Percentiles rank a stretch among this genome's conserved stretches.
phyloP scores from a whole-genome alignment of 2,329 filamentous ascomycete species.

The Talaromyces sp. region DNA sequence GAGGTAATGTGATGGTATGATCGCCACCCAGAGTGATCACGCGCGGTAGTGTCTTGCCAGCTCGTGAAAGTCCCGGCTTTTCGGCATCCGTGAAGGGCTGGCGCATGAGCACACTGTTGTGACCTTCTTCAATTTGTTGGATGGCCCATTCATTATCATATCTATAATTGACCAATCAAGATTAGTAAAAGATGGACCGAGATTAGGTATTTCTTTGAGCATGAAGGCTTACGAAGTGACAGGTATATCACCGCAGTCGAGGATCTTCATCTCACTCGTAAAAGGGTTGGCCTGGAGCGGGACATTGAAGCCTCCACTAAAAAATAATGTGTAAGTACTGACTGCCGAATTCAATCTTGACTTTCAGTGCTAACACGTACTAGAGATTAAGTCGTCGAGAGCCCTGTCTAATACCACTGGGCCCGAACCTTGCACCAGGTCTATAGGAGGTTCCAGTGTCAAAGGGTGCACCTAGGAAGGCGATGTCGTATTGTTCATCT shows the following conservation, averaged over 20 bases:
- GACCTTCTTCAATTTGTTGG: constrained; percentile 82
- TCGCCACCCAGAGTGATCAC: constrained; percentile 70
- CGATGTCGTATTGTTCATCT: constrained; percentile 77
- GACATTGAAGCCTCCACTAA: constrained; percentile 84
- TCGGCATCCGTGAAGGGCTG: constrained; percentile 69
- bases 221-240: constrained; percentile 71
- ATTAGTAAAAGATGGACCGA: background rate
- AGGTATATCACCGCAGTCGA: constrained; percentile 83
- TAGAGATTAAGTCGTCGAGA: constrained; percentile 84
- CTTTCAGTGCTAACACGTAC: constrained; percentile 65
- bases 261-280: constrained; percentile 75
- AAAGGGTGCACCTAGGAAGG: constrained; percentile 84
- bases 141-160: constrained; percentile 84
- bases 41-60: constrained; percentile 75
- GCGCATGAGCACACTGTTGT: constrained; percentile 73
- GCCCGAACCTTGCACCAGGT: constrained; percentile 81
- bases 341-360: too few species aligned
- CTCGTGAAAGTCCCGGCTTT: constrained; percentile 68
- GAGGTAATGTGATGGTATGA: constrained; percentile 49
- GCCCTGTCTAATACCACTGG: constrained; percentile 82
- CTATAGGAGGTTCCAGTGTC: constrained; percentile 85
- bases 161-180: constrained; percentile 42
- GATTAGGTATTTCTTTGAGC: background rate
- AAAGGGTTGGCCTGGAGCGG: constrained; percentile 79
- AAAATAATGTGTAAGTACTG: constrained; percentile 52